A percentile compares a stretch with the other conserved stretches of the same genome.
Conservation (phyloP, 768 basidiomycete genomes). For the Kwoniella sp. region DNA sequence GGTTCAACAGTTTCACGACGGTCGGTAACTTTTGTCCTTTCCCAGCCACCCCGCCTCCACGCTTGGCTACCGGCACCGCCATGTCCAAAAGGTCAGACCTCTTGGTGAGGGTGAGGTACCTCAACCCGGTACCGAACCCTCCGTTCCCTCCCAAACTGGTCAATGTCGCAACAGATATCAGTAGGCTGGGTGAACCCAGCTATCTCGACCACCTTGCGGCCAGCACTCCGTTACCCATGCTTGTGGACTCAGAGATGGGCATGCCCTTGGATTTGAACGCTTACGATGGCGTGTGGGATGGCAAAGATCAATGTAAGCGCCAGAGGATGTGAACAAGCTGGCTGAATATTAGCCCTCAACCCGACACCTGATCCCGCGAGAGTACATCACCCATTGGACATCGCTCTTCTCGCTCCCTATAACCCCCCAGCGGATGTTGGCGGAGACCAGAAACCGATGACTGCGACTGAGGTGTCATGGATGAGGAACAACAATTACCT, state of each 20-base stretch:
- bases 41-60: no score
- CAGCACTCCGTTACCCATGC: slow-evolving; percentile 84
- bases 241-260: slow-evolving; percentile 92
- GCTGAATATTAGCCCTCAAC: slow-evolving; percentile 56
- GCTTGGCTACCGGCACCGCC: no score
- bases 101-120: slow-evolving; percentile 85
- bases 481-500: slow-evolving; percentile 88
- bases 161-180: slow-evolving; percentile 82
- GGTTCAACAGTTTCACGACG: no score
- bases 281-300: slow-evolving; percentile 79
- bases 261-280: slow-evolving; percentile 88
- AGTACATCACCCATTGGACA: slow-evolving; percentile 42
- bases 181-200: slow-evolving; percentile 79
- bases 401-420: slow-evolving; percentile 63
- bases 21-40: no score
- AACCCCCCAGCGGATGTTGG: slow-evolving; percentile 13
- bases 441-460: slow-evolving; percentile 53
- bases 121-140: slow-evolving; percentile 88
- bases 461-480: slow-evolving; percentile 70
- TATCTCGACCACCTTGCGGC: slow-evolving; percentile 75
- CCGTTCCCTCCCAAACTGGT: slow-evolving; percentile 96
- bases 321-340: background rate
- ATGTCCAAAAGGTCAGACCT: slow-evolving; percentile 58
- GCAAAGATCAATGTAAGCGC: slow-evolving; percentile 59
- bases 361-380: slow-evolving; percentile 61